phyloP scores from a whole-genome alignment of 2,329 filamentous ascomycete genomes.

The Pseudocercospora crystallina region DNA sequence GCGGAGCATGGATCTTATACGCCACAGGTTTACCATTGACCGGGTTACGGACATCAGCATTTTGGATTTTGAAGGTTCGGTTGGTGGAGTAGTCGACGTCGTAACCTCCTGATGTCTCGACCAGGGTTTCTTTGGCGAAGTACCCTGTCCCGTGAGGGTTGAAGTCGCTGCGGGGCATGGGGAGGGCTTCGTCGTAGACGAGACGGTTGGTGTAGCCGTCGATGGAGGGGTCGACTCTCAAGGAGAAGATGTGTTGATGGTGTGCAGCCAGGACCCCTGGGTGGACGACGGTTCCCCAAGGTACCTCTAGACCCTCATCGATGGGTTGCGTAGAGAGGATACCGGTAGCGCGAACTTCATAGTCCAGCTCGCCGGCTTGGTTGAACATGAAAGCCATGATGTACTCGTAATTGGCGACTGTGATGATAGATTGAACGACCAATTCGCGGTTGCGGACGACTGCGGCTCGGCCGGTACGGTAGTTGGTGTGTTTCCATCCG shows the following conservation, averaged over 20 bases:
- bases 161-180: constrained; percentile 56
- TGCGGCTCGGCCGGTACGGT: constrained; percentile 60
- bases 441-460: constrained; percentile 62
- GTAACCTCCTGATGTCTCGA: constrained; percentile 51
- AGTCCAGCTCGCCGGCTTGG: constrained; percentile 65
- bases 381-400: constrained; percentile 66
- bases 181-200: constrained; percentile 55
- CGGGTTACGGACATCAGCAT: constrained; percentile 44
- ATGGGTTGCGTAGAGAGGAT: constrained; percentile 68
- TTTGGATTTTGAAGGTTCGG: constrained; percentile 52
- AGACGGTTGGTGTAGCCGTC: constrained; percentile 48
- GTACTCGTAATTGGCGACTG: constrained; percentile 70
- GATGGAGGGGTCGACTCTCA: constrained; percentile 50
- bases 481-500: constrained; percentile 70
- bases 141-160: constrained; percentile 59
- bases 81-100: constrained; percentile 48
- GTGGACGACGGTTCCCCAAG: constrained; percentile 68
- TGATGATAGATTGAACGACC: constrained; percentile 66
- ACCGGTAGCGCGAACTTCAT: constrained; percentile 69
- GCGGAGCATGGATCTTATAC: constrained; percentile 51
- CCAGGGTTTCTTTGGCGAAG: constrained; percentile 46
- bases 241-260: constrained; percentile 73
- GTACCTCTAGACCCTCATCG: constrained; percentile 62
- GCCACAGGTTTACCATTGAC: constrained; percentile 50
- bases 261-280: constrained; percentile 67